These are phyloP conservation scores for Iris macrosiphon DNA, from an alignment of 106 monocot species.

Conservation along the genomic window DNA sequence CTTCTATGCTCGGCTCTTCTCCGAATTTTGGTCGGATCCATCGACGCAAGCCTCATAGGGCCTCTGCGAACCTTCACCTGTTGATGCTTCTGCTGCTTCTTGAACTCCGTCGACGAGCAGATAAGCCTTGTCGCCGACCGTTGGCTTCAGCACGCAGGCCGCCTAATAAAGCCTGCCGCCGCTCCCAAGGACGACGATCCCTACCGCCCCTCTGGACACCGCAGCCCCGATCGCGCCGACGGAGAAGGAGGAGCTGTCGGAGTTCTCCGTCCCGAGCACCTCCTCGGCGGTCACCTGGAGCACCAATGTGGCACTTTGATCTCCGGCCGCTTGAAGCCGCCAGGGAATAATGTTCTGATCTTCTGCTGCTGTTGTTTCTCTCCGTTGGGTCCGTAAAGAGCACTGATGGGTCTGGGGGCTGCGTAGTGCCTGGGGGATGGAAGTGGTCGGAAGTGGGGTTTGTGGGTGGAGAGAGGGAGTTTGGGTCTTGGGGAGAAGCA, in stretches of 20 bases:
- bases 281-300: slow-evolving; percentile 47
- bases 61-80: no score
- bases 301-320: slow-evolving; percentile 54
- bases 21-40: no score
- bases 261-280: slow-evolving; percentile 27
- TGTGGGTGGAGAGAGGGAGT: not conserved
- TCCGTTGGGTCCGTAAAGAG: no score
- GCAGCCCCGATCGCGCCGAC: slow-evolving; percentile 24
- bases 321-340: slow-evolving; percentile 84
- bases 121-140: slow-evolving; percentile 73
- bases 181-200: slow-evolving; percentile 51
- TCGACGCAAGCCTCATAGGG: no score
- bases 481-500: not conserved
- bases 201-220: slow-evolving; percentile 46
- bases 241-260: not conserved
- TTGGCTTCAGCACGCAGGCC: slow-evolving; percentile 48
- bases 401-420: not conserved
- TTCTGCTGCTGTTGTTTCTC: slow-evolving; percentile 5
- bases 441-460: not conserved
- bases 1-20: no score
- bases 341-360: slow-evolving; percentile 61
- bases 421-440: slow-evolving; percentile 5
- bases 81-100: no score
- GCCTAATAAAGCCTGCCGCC: slow-evolving; percentile 82
- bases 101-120: no score